Base-by-base conservation (phyloP, 768 basidiomycete genomes). In the Postia placenta region DNA sequence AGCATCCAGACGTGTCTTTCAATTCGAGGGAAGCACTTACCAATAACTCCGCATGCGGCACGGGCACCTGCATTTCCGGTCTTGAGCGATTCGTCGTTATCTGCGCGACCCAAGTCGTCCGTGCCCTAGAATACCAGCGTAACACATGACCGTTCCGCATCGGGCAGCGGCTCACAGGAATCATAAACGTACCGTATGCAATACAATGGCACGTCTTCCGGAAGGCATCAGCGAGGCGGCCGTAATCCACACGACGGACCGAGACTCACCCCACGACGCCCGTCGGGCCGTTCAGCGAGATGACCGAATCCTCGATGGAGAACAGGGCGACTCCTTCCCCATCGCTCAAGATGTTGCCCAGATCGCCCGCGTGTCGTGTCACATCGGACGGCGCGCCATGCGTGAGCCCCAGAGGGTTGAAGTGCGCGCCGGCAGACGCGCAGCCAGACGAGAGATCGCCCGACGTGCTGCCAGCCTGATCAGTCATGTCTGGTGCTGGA, bases 11-110 rank as follows among this genome's bases (percentile, higher is more conserved):
- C 33, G 11, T 9, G 9, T 35, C 33, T 35, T 9, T 35, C 11
- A n/a, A 35, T 9, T n/a, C n/a, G 33, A 35, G 33, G 33, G 33
- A 35, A 39, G 9, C 12, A 38, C 45, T 33, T 63, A 79, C 85
- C 87, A 56, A 91, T 86, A 44, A 91, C 79, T 56, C 88, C 89
- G 60, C 90, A 92, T 11, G 90, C 88, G n/a, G 79, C 75, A 49
- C 87, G 73, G 25, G 72, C 80, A 11, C 85, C 84, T 14, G 89
- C 83, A 60, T 91, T 87, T 7, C 89, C 89, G 2, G 87, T 91
- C 62, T 78, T 87, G 48, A 82, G 68, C 19, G 84, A 85, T 54
- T 88, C 87, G 24, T 76, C 69, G 57, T 84, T 74, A 36, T 68
- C 71, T 14, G 87, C 86, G 51, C 66, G 70, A n/a, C 88, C 90